These are phyloP conservation scores for Incumbomyces delicatus DNA, from an alignment of 2,329 filamentous ascomycete genomes.

Conservation along the genomic window DNA sequence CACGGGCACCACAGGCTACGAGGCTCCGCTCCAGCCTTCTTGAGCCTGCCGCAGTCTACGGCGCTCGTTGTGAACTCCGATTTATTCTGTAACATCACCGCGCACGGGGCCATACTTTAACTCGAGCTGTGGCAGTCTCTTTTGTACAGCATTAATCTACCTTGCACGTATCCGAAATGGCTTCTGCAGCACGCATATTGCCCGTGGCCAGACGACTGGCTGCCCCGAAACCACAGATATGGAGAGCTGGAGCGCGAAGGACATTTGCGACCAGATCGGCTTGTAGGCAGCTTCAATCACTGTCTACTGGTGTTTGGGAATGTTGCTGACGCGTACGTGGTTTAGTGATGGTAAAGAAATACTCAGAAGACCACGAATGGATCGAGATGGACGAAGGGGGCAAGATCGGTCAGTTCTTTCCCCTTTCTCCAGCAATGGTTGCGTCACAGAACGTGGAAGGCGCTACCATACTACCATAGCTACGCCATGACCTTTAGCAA, in stretches of 20 bases:
- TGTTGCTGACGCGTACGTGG: not conserved
- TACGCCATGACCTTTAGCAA: too few species aligned
- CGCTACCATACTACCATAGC: too few species aligned
- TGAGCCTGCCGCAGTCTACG: too few species aligned
- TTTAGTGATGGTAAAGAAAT: slow-evolving; percentile 55
- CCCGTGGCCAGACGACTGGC: slow-evolving; percentile 2
- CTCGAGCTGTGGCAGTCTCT: too few species aligned
- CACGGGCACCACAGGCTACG: too few species aligned
- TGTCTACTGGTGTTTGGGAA: too few species aligned
- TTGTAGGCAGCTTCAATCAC: slow-evolving; percentile 9
- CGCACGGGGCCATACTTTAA: too few species aligned
- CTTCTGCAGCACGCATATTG: slow-evolving; percentile 3
- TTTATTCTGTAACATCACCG: too few species aligned
- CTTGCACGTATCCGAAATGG: not conserved
- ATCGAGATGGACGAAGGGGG: slow-evolving; percentile 76
- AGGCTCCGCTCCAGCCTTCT: slow-evolving; percentile 6
- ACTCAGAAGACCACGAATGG: slow-evolving; percentile 98
- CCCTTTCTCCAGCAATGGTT: too few species aligned
- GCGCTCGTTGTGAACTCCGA: not conserved
- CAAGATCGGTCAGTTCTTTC: slow-evolving; percentile 53
- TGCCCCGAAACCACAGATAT: not conserved
- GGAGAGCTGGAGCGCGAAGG: slow-evolving; percentile 4
- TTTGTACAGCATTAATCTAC: too few species aligned
- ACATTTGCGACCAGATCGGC: slow-evolving; percentile 12
- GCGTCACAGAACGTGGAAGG: too few species aligned